These are phyloP conservation scores for Larix kaempferi DNA, from an alignment of 75 land plant species.

Conservation along the genomic window DNA sequence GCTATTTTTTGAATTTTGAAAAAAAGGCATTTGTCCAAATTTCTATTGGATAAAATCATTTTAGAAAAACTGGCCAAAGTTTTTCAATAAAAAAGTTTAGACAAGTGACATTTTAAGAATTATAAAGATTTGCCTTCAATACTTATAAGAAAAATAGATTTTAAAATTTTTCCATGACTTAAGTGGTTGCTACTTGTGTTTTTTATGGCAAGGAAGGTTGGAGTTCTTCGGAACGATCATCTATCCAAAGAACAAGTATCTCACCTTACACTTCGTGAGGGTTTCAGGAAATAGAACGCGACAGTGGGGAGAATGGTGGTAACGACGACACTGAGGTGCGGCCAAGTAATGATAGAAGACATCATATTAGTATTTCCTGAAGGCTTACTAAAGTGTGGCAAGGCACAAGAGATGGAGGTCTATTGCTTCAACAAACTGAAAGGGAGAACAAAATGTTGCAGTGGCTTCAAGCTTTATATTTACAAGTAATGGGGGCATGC, in stretches of 20 bases:
- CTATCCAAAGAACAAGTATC: conserved; percentile 90
- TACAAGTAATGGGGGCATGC: conserved; percentile 80
- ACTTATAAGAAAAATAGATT: no score
- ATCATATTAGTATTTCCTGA: background rate
- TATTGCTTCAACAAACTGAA: conserved; percentile 10
- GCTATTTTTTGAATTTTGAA: no score
- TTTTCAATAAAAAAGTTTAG: no score
- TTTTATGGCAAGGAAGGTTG: conserved; percentile 62
- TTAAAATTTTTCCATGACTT: no score
- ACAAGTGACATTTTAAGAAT: no score
- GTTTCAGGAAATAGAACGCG: conserved; percentile 41
- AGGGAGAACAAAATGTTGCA: conserved; percentile 24
- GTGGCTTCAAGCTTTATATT: conserved; percentile 75
- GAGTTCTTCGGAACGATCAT: conserved; percentile 93
- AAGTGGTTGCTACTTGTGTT: background rate
- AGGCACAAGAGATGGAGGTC: conserved; percentile 10
- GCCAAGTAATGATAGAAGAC: background rate
- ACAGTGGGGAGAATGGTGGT: background rate
- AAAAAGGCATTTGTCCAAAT: no score
- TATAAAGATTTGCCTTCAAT: no score
- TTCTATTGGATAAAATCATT: no score
- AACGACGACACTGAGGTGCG: background rate
- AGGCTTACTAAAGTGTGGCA: conserved; percentile 17
- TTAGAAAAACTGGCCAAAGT: no score
- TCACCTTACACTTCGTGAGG: conserved; percentile 69